Base-by-base conservation (phyloP, 192 early-diverging fungal species). In the Powellomyces hirtus region DNA sequence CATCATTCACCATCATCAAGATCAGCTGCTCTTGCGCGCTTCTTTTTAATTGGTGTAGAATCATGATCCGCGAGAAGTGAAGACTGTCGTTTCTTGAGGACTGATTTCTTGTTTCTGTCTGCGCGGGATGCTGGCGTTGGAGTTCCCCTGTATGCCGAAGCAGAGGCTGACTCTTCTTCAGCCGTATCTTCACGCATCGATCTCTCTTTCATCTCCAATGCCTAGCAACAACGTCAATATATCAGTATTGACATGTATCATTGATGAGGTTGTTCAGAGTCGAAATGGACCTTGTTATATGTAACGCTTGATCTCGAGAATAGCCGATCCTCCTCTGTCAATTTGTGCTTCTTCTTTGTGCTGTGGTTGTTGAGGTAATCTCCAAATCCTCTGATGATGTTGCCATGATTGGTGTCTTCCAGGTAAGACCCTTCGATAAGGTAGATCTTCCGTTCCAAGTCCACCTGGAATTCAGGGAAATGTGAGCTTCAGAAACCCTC, bases 331-430 rank as follows among this genome's bases (percentile, higher is more conserved):
- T 79, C 78, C 14, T 94, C 92, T 1, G 78, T 84, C 64, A 93
- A 87, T 62, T 89, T 89, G 62, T 76, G 66, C 67, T 84, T 79
- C 50, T 87, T 85, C 57, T 85, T 82, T 4, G 83, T 76, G 38
- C 27, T 7, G 26, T 84, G 70, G 27, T 77, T 83, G 46, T 79
- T 85, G 52, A 95, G 74, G 68, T 96, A 96, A 0, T 90, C 91
- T 11, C 94, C 93, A 61, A 94, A 96, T 0, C 94, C 94, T 37
- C 86, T 79, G 40, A 95, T 89, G 61, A 96, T 89, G 67, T 96
- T 96, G 31, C 94, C 94, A 4, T 84, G 81, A 4, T 84, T 86
- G 0, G 93, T 94, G 57, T 90, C 91, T 76, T 96, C 94, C 33
- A 96, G 79, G 70, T 96, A 96, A 8, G 90, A 89, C 1, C 89